phyloP scores from a whole-genome alignment of 768 basidiomycete genomes.

The Rhodotorula paludigena region DNA sequence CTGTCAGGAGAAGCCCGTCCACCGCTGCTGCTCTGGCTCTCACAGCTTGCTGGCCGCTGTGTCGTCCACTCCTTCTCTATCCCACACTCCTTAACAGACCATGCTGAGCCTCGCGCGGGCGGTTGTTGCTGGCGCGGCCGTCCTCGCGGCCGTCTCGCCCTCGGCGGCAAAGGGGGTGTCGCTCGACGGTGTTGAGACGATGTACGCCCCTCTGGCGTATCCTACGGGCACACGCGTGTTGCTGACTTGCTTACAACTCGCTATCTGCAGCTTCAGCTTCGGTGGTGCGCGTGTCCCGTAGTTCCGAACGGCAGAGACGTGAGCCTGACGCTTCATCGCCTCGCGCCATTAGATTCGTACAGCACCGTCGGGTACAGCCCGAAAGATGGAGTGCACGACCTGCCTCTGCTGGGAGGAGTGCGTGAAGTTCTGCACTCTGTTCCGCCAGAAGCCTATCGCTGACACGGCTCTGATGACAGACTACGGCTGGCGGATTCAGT shows the following conservation, averaged over 20 bases:
- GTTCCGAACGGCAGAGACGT: not conserved
- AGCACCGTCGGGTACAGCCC: conserved; percentile 14
- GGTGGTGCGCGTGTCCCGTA: not conserved
- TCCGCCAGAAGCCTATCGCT: not conserved
- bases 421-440: not conserved
- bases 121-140: too few species aligned
- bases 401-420: not conserved
- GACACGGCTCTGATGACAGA: not conserved
- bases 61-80: not conserved
- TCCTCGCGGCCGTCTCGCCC: not conserved
- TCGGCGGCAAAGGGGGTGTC: not conserved
- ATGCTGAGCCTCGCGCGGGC: too few species aligned
- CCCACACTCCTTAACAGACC: not conserved
- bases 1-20: too few species aligned
- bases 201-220: too few species aligned
- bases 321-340: not conserved
- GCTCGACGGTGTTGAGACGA: not conserved
- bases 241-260: not conserved
- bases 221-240: not conserved
- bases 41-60: too few species aligned
- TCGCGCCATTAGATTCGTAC: conserved; percentile 8
- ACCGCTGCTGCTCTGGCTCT: too few species aligned
- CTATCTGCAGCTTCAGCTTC: not conserved
- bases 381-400: not conserved
- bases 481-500: conserved; percentile 18